A percentile compares a stretch with the other conserved stretches of the same genome.
These are phyloP conservation scores for Clavulina sp. DNA, from an alignment of 768 basidiomycete genomes.

Conservation along the genomic window DNA sequence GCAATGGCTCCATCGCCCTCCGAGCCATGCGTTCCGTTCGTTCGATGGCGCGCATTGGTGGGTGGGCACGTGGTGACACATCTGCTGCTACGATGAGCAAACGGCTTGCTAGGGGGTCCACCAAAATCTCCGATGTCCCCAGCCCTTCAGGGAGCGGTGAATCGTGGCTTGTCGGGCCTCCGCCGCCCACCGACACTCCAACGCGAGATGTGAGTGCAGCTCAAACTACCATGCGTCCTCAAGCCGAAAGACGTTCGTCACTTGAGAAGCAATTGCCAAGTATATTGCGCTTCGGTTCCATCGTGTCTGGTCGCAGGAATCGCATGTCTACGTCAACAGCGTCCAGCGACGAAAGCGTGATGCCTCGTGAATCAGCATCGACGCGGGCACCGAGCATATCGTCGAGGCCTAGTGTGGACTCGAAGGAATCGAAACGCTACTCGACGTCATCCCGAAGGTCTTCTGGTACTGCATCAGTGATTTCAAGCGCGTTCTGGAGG, in stretches of 20 bases:
- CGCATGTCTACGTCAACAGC: neutral
- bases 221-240: neutral
- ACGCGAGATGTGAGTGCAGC: neutral
- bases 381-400: no score
- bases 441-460: neutral
- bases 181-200: slow-evolving; percentile 1
- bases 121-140: neutral
- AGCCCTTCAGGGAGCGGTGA: slow-evolving; percentile 4
- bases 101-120: neutral
- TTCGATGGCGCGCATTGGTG: slow-evolving; percentile 51
- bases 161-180: slow-evolving; percentile 9
- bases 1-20: slow-evolving; percentile 46
- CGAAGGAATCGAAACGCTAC: neutral
- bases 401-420: no score
- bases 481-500: no score
- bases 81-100: neutral
- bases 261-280: neutral
- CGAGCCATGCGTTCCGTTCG: slow-evolving; percentile 64
- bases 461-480: neutral
- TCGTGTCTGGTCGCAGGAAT: no score
- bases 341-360: neutral
- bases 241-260: neutral
- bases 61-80: slow-evolving; percentile 36
- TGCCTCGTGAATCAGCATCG: neutral
- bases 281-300: no score